Conservation (phyloP, 2,329 filamentous ascomycete species). For the Pseudogymnoascus verrucosus region DNA sequence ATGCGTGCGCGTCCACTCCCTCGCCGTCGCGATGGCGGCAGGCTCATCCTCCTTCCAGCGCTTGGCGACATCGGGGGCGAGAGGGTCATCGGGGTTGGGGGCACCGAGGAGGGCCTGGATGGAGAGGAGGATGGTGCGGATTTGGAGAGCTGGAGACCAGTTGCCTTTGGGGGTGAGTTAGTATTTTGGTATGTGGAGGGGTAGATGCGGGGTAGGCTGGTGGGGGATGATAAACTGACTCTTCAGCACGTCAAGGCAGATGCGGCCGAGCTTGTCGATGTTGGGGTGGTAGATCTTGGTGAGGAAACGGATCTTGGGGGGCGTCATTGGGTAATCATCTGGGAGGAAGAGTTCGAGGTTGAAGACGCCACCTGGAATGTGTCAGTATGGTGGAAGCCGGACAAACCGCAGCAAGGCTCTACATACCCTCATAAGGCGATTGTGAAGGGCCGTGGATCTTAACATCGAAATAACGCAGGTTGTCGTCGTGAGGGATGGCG, state of each 20-base stretch:
- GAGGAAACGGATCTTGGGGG: slow-evolving; percentile 94
- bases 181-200: background rate
- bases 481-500: slow-evolving; percentile 91
- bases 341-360: slow-evolving; percentile 96
- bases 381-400: slow-evolving; percentile 11
- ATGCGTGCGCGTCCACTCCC: slow-evolving; percentile 68
- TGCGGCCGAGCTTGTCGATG: slow-evolving; percentile 93
- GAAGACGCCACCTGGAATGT: slow-evolving; percentile 60
- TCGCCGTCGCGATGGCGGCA: slow-evolving; percentile 84
- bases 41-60: slow-evolving; percentile 95
- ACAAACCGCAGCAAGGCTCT: background rate
- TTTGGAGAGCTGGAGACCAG: slow-evolving; percentile 97
- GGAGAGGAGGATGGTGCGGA: slow-evolving; percentile 94
- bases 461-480: slow-evolving; percentile 96
- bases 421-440: slow-evolving; percentile 86
- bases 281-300: slow-evolving; percentile 99
- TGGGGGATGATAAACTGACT: slow-evolving; percentile 48
- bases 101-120: slow-evolving; percentile 95
- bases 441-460: slow-evolving; percentile 87
- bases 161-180: slow-evolving; percentile 57
- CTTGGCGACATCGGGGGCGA: slow-evolving; percentile 95
- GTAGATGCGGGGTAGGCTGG: slow-evolving; percentile 1
- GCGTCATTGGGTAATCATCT: slow-evolving; percentile 98
- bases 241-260: slow-evolving; percentile 95
- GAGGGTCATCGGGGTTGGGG: slow-evolving; percentile 95